Base-by-base conservation (phyloP, 805 yeast genomes). In the Starmerella vaccinii region DNA sequence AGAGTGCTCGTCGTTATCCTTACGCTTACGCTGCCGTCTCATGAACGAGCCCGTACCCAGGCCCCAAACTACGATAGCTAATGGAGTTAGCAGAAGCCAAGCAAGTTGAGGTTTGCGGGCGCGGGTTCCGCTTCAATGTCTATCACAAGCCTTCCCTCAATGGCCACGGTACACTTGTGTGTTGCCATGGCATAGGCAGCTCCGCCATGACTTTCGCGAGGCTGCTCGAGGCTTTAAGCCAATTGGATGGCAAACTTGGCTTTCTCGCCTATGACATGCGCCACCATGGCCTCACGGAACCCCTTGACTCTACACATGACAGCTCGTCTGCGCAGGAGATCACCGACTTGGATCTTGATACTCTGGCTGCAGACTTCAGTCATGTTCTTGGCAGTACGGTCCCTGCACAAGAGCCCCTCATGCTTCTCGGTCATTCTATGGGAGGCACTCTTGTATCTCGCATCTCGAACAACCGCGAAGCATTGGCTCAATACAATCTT, bases 121-220 rank as follows among this genome's bases (percentile, higher is more conserved):
- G 32, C 27, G 57, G 55, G 4, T 49, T 54, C 33, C 8, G 21
- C 3, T 55, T 55, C 49, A 45, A 48, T 33, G 51, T 47, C 16
- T 50, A 44, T 24, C 18, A 12, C 23, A 48, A 46, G 23, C 50
- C 47, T 1, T 34, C 39, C 34, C 24, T 10, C 2, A 50, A 47
- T 24, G 47, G 32, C 12, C 55, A 52, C 26, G 60, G 60, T 5
- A 32, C 87, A 1, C 79, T 84, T 58, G 68, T 92, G 1, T 79
- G 81, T 57, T 92, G 86, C 57, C 99, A 92, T 65, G 99, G 99
- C 2, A 97, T 96, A 1, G 98, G 97, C 0, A 88, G 97, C 0
- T 77, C 85, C 1, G 87, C 83, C 0, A 68, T 85, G 67, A 74
- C 96, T 1, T 92, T 84, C 68, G 84, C 85, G 0, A 63, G 69